Evolutionary conservation across 2,329 filamentous ascomycete species (phyloP).

Genomic region (Didymella arachidicola): DNA sequence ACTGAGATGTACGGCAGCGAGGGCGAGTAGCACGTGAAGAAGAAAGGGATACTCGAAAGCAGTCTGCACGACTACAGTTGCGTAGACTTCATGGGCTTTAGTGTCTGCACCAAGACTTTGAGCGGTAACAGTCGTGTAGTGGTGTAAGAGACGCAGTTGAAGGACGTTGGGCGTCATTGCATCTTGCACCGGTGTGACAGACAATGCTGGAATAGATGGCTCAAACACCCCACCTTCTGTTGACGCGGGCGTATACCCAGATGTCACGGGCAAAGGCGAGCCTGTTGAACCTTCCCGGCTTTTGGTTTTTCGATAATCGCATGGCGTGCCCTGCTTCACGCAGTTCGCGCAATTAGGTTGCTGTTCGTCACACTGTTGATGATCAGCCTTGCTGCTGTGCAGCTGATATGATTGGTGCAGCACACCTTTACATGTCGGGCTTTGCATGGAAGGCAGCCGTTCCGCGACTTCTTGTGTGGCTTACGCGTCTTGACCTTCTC

Average conservation of each 20-base stretch:
- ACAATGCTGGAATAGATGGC: slow-evolving; percentile 4
- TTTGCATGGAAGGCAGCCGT: slow-evolving; percentile 43
- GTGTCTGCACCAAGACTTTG: slow-evolving; percentile 31
- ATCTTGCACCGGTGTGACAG: background rate
- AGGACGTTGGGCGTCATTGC: slow-evolving; percentile 29
- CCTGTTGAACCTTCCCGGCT: slow-evolving; percentile 26
- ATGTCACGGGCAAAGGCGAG: slow-evolving; percentile 24
- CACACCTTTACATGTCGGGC: slow-evolving; percentile 41
- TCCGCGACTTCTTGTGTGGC: slow-evolving; percentile 41
- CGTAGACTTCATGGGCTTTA: slow-evolving; percentile 30
- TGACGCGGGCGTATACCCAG: slow-evolving; percentile 23
- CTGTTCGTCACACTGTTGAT: slow-evolving; percentile 42
- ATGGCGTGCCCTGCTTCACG: slow-evolving; percentile 40
- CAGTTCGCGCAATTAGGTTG: slow-evolving; percentile 43
- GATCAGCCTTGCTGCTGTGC: slow-evolving; percentile 16
- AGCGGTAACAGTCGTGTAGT: slow-evolving; percentile 42
- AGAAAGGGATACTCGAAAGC: slow-evolving; percentile 55
- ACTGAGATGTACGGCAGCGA: slow-evolving; percentile 56
- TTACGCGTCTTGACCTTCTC: slow-evolving; percentile 39
- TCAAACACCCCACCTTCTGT: slow-evolving; percentile 23
- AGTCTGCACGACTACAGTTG: slow-evolving; percentile 38
- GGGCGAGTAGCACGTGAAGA: slow-evolving; percentile 54
- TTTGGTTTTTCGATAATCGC: slow-evolving; percentile 36
- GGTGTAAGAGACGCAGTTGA: slow-evolving; percentile 43
- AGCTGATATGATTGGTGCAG: background rate